Evolutionary conservation across 2,329 filamentous ascomycete genomes (phyloP), one percentile per base, ranked within the genome.

Genomic region (Zarea fungicola): DNA sequence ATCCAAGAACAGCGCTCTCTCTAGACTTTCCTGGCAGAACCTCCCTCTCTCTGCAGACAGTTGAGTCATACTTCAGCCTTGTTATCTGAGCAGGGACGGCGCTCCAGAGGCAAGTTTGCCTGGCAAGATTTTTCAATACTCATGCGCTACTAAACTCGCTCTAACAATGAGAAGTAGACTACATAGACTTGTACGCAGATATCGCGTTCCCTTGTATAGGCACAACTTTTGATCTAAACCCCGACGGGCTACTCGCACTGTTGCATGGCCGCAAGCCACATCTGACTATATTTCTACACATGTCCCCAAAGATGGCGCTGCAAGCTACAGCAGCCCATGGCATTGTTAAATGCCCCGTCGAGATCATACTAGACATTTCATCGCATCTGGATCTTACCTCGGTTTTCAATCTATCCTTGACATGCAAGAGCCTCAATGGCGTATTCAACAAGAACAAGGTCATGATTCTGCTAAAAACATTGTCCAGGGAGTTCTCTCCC

Each of bases 331-430:
- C 25, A 22, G 16, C 4, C 2, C 52, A 53, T 21, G 52, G 49
- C 32, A 55, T 70, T 18, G 52, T 61, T 39, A 56, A 55, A 36
- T 51, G 73, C 40, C 75, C 76, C 0, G 61, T 68, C 3, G 77
- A 80, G 55, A 66, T 76, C 16, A 57, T 76, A 3, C 59, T 78
- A 10, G 69, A 75, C 18, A 71, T 78, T 21, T 74, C 74, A 55
- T 67, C 69, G 25, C 54, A 69, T 16, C 61, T 78, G 43, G 67
- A 74, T 48, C 51, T 76, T 1, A 55, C 61, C 2, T 69, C 68
- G 21, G 63, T 73, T 29, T 68, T 66, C 44, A 63, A 62, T 26
- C 62, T 74, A 26, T 69, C 62, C n/a, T 55, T 60, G 13, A 57
- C 62, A 3, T 72, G 66, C 53, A 66, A 62, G 23, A 60, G 60